These are phyloP conservation scores for Sporobolomyces roseus DNA, from an alignment of 768 basidiomycete genomes.

Conservation along the genomic window DNA sequence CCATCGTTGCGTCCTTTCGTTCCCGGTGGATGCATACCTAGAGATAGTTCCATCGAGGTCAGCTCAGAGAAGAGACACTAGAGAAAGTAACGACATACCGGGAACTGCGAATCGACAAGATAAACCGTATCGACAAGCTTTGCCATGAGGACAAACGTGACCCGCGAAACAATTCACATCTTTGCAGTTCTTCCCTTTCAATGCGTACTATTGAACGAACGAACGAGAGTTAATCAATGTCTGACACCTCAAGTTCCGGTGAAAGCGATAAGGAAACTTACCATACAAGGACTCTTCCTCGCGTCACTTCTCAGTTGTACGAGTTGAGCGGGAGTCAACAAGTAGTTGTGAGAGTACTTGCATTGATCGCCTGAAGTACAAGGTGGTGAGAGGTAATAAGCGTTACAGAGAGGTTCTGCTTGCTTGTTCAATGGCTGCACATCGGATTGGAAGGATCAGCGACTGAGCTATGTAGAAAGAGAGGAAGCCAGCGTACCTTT, in stretches of 20 bases:
- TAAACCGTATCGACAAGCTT: slow-evolving; percentile 12
- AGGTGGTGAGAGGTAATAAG: slow-evolving; percentile 27
- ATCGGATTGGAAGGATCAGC: not conserved
- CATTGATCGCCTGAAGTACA: not conserved
- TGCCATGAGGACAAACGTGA: slow-evolving; percentile 15
- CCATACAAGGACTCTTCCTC: slow-evolving; percentile 21
- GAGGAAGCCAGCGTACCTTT: too few species aligned
- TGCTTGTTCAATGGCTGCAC: slow-evolving; percentile 34
- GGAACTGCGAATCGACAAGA: slow-evolving; percentile 26
- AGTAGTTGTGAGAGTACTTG: slow-evolving; percentile 30
- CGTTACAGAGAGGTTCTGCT: slow-evolving; percentile 25
- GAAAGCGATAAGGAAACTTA: not conserved
- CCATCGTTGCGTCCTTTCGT: slow-evolving; percentile 27
- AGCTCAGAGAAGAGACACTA: too few species aligned
- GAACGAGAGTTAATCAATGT: not conserved
- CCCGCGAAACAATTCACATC: slow-evolving; percentile 19
- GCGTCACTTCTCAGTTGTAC: slow-evolving; percentile 17
- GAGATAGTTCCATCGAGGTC: not conserved
- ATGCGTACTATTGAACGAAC: not conserved
- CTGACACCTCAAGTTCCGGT: too few species aligned
- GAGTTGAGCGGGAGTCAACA: slow-evolving; percentile 19
- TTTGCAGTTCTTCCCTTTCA: slow-evolving; percentile 20
- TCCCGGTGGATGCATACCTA: slow-evolving; percentile 31
- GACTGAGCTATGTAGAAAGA: not conserved
- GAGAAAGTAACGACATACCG: not conserved